A percentile compares a stretch with the other conserved stretches of the same genome.
phyloP scores from a whole-genome alignment of 805 yeast species.

The Saccharomycopsis fibuligera region DNA sequence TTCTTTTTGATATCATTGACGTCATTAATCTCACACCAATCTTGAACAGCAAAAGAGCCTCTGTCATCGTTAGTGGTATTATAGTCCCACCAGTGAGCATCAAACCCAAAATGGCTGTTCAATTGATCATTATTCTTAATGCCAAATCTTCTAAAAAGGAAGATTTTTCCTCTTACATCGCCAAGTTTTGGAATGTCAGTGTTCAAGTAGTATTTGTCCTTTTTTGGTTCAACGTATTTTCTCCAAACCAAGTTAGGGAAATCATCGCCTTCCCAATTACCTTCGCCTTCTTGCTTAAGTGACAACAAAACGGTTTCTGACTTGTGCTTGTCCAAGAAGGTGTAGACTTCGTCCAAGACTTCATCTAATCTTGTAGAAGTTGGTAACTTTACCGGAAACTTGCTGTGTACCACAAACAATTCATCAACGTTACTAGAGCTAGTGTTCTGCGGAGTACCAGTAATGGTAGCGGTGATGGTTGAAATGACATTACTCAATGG shows the following conservation, averaged over 20 bases:
- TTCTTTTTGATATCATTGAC: conserved; percentile 51
- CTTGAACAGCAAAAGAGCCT: conserved; percentile 60
- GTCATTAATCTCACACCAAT: conserved; percentile 57
- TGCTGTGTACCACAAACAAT: conserved; percentile 66
- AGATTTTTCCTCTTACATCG: conserved; percentile 59
- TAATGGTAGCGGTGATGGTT: conserved; percentile 15
- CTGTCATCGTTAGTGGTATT: conserved; percentile 62
- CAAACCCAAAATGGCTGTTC: conserved; percentile 49
- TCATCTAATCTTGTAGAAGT: conserved; percentile 46
- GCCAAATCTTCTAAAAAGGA: conserved; percentile 69
- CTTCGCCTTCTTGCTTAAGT: conserved; percentile 68
- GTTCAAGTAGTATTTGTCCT: conserved; percentile 55
- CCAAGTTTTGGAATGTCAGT: conserved; percentile 51
- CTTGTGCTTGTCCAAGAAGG: conserved; percentile 44
- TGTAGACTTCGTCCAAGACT: conserved; percentile 52
- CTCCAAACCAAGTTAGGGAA: conserved; percentile 58
- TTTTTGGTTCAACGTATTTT: conserved; percentile 41
- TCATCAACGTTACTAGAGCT: conserved; percentile 38
- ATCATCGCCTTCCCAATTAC: conserved; percentile 64
- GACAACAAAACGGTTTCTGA: conserved; percentile 63
- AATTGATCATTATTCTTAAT: conserved; percentile 38
- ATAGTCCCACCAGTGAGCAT: conserved; percentile 61
- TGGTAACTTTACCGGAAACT: conserved; percentile 62
- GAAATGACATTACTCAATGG: conserved; percentile 43
- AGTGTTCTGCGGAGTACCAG: conserved; percentile 15